Evolutionary conservation across 73 alveolate species (phyloP).

Genomic region (Symbiodinium natans): DNA sequence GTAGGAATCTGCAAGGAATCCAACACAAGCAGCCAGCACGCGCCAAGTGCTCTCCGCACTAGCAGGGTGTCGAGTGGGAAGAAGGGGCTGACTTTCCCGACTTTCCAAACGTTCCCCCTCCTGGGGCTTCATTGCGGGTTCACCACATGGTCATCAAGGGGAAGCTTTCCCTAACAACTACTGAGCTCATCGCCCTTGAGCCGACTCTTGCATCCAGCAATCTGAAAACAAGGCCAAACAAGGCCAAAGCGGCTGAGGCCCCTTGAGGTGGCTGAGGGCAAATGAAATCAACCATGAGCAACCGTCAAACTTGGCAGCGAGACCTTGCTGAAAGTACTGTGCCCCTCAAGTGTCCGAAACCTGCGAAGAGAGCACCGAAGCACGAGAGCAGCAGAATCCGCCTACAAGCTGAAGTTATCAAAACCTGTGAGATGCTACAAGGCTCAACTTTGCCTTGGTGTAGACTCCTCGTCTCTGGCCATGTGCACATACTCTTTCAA

Average conservation of each 20-base stretch:
- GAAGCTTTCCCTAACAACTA: background rate
- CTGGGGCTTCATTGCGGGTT: constrained; percentile 11
- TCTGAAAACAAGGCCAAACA: too few relatives aligned
- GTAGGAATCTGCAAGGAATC: constrained; percentile 84
- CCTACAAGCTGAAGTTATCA: background rate
- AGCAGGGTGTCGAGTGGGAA: background rate
- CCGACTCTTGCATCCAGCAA: background rate
- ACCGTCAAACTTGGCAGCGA: background rate
- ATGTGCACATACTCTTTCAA: constrained; percentile 15
- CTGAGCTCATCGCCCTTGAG: constrained; percentile 1
- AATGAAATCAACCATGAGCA: too few relatives aligned
- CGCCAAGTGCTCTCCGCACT: background rate
- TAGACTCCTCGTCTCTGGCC: background rate
- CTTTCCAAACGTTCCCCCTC: too few relatives aligned
- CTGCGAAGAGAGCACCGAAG: background rate
- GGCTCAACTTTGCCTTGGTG: background rate
- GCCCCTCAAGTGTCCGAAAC: constrained; percentile 81
- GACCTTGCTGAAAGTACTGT: constrained; percentile 60
- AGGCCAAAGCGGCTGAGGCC: too few relatives aligned
- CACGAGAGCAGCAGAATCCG: background rate
- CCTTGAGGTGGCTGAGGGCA: too few relatives aligned
- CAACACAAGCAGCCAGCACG: constrained; percentile 47
- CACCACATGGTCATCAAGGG: background rate
- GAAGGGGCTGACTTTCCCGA: constrained; percentile 29
- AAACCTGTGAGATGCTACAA: background rate